Conservation (phyloP, 345 rosid species). For the Cardamine occulta region DNA sequence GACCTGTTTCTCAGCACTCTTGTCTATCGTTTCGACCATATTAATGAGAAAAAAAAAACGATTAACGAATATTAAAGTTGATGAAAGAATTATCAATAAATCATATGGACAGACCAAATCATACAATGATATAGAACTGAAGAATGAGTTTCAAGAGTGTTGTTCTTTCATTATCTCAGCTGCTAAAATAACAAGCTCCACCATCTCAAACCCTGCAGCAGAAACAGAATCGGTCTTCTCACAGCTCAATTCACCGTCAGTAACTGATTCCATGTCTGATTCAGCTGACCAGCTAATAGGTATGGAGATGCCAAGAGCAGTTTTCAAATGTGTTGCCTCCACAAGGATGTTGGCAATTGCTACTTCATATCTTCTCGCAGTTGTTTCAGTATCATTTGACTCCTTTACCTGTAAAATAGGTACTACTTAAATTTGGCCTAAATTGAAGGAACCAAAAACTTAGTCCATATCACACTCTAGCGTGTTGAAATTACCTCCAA, state of each 20-base stretch:
- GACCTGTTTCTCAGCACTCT: too few relatives aligned
- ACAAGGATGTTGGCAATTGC: slow-evolving; percentile 59
- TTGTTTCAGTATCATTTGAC: slow-evolving; percentile 45
- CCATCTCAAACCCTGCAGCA: slow-evolving; percentile 97
- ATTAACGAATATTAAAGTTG: background rate
- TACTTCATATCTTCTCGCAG: slow-evolving; percentile 42
- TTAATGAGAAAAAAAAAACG: background rate
- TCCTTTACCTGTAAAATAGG: slow-evolving; percentile 62
- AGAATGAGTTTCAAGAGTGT: slow-evolving; percentile 20
- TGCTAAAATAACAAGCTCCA: slow-evolving; percentile 85
- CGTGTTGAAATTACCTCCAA: slow-evolving; percentile 56
- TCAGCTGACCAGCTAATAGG: slow-evolving; percentile 94
- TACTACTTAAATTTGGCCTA: background rate
- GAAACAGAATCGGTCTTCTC: slow-evolving; percentile 74
- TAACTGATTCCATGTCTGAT: slow-evolving; percentile 51
- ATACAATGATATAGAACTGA: slow-evolving; percentile 7
- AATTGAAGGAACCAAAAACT: slow-evolving; percentile 11
- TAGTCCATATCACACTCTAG: slow-evolving; percentile 9
- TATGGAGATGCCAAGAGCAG: slow-evolving; percentile 85
- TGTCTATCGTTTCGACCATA: background rate
- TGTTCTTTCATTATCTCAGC: slow-evolving; percentile 61
- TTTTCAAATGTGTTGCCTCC: slow-evolving; percentile 83
- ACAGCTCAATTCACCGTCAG: slow-evolving; percentile 47
- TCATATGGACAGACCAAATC: slow-evolving; percentile 26
- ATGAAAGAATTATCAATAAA: background rate